A percentile compares a stretch with the other conserved stretches of the same genome.
phyloP scores from a whole-genome alignment of 2,329 filamentous ascomycete genomes.

The Claviceps purpurea region DNA sequence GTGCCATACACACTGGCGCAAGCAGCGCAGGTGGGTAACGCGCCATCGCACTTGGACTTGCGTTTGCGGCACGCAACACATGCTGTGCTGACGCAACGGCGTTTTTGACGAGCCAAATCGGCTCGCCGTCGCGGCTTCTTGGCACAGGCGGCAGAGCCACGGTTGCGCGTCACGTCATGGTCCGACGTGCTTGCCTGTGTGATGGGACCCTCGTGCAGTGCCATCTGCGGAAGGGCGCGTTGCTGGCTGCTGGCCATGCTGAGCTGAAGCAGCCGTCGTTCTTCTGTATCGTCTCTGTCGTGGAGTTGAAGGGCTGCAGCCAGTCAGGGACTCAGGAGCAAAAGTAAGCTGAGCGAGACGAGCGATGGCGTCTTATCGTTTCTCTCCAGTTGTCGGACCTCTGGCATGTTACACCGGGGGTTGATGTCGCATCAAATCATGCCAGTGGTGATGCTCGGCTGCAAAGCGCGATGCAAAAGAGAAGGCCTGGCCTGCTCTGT shows the following conservation, averaged over 20 bases:
- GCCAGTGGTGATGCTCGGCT: neutral
- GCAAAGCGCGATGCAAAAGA: neutral
- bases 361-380: neutral
- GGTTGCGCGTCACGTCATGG: neutral
- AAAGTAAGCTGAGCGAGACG: neutral
- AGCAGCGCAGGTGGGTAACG: conserved; percentile 83
- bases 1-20: conserved; percentile 88
- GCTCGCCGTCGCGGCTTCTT: conserved; percentile 37
- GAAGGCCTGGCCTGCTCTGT: too few relatives aligned
- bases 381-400: neutral
- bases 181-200: neutral
- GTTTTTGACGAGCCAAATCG: conserved; percentile 43
- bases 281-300: neutral
- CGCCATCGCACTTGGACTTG: conserved; percentile 86
- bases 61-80: conserved; percentile 68
- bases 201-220: neutral
- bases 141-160: conserved; percentile 7
- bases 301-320: neutral
- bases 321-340: neutral
- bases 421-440: conserved; percentile 4
- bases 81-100: conserved; percentile 71
- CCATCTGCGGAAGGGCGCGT: neutral
- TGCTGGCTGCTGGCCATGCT: conserved; percentile 2
- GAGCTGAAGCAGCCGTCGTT: neutral
- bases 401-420: neutral